Evolutionary conservation across 306 rosid species (phyloP), one percentile per base, ranked within the genome.

Genomic region (Citrullus amarus): DNA sequence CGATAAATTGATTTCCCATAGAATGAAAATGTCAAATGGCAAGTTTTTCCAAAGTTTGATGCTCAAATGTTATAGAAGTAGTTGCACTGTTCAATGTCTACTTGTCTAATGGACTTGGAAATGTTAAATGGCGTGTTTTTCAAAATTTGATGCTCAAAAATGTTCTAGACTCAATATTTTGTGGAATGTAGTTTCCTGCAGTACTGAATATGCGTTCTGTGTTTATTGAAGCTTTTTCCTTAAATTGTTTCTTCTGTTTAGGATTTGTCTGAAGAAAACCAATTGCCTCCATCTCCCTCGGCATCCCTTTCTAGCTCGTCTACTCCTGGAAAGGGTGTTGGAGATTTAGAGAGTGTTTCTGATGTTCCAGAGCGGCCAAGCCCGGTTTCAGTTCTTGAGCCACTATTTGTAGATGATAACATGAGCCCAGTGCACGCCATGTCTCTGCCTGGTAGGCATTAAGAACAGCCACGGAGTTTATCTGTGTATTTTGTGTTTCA

Each of bases 311-410:
- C 89, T 25, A 71, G 79, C 78, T 86, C 86, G 46, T 77, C 83
- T 32, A 34, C 81, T 73, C 56, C 79, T 58, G 84, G 68, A 79
- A 84, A 86, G 65, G 79, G 51, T 80, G 88, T 30, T 81, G 89
- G 88, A 80, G 90, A 83, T 68, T 73, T 55, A 74, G 97, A 87
- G 57, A 84, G 80, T 59, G 66, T 65, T 76, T 15, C 79, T 2
- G 91, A 86, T 41, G 73, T 78, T 54, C 88, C 87, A 28, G 96
- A 82, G 58, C 82, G 91, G 67, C 99, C 96, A n/a, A 96, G 99
- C 86, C 98, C 99, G 9, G 86, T 90, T 57, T 96, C 99, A 58
- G 91, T 96, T 85, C 97, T 96, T 34, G 97, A 91, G 79, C 85
- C 82, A 5, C 79, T 82, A 34, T 90, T 91, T 83, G 32, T 82